Evolutionary conservation across 2,329 filamentous ascomycete species (phyloP).

Genomic region (Chrysoporthe austroafricana): DNA sequence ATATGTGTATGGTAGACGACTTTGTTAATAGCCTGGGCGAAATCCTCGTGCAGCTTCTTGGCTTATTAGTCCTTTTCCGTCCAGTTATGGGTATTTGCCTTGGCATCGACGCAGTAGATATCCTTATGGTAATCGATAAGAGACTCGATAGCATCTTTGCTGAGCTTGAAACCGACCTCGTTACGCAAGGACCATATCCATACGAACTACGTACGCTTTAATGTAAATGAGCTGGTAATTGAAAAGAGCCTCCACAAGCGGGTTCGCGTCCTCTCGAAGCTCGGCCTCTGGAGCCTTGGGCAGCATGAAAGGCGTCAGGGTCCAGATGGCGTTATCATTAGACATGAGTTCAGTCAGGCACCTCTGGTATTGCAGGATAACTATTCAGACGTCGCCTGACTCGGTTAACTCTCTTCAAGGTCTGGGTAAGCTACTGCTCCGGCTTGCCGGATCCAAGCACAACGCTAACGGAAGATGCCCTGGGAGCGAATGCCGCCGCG

Average conservation of each 20-base stretch:
- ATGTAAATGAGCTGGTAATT: slow-evolving; percentile 93
- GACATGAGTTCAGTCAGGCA: too few relatives aligned
- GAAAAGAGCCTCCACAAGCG: slow-evolving; percentile 83
- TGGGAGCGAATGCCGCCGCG: slow-evolving; percentile 92
- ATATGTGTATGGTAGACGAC: slow-evolving; percentile 93
- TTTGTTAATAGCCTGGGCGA: slow-evolving; percentile 94
- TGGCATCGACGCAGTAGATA: slow-evolving; percentile 87
- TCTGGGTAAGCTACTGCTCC: slow-evolving; percentile 95
- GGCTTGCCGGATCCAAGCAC: slow-evolving; percentile 83
- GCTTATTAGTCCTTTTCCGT: slow-evolving; percentile 93
- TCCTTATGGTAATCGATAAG: slow-evolving; percentile 97
- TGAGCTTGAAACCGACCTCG: slow-evolving; percentile 98
- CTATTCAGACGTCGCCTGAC: slow-evolving; percentile 97
- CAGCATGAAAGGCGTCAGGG: too few relatives aligned
- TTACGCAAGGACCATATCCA: slow-evolving; percentile 98
- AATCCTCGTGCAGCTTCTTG: slow-evolving; percentile 97
- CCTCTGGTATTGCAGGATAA: slow-evolving; percentile 90
- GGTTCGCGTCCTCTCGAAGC: slow-evolving; percentile 82
- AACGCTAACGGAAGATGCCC: slow-evolving; percentile 88
- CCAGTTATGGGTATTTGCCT: slow-evolving; percentile 91
- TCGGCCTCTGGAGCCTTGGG: too few relatives aligned
- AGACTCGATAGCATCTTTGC: slow-evolving; percentile 88
- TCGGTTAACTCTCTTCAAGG: slow-evolving; percentile 93
- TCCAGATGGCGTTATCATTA: slow-evolving; percentile 90
- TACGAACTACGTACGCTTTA: slow-evolving; percentile 97